Percentiles rank a stretch among this genome's conserved stretches.
These are phyloP conservation scores for Ambrosiella beaveri DNA, from an alignment of 2,329 filamentous ascomycete genomes.

Conservation along the genomic window DNA sequence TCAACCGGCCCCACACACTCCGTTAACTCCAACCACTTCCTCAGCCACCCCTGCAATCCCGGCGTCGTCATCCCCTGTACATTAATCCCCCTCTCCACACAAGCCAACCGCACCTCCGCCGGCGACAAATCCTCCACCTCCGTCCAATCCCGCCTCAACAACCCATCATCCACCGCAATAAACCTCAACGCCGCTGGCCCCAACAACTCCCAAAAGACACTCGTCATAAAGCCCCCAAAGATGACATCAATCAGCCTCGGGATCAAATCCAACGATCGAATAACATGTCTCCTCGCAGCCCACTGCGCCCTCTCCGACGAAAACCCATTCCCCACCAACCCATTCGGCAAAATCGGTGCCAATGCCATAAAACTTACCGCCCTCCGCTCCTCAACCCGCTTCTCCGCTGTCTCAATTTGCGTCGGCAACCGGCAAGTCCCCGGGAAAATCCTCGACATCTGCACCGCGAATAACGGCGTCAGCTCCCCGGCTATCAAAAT, in stretches of 20 bases:
- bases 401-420: constrained; percentile 38
- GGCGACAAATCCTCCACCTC: constrained; percentile 34
- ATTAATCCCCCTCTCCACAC: constrained; percentile 49
- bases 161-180: constrained; percentile 50
- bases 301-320: neutral
- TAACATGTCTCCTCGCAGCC: constrained; percentile 22
- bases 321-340: constrained; percentile 17
- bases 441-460: constrained; percentile 54
- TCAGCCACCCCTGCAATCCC: constrained; percentile 31
- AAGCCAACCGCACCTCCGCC: constrained; percentile 53
- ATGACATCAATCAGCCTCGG: constrained; percentile 32
- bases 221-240: constrained; percentile 30
- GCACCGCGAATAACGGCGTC: constrained; percentile 61
- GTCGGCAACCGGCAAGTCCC: constrained; percentile 66
- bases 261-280: constrained; percentile 29
- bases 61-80: constrained; percentile 38
- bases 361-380: constrained; percentile 29
- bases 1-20: constrained; percentile 19
- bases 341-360: constrained; percentile 20
- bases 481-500: constrained; percentile 71
- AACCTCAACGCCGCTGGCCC: constrained; percentile 41
- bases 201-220: constrained; percentile 34
- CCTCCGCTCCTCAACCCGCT: constrained; percentile 30
- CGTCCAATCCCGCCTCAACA: constrained; percentile 49
- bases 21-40: constrained; percentile 32